Evolutionary conservation across 441 rosid species (phyloP).

Genomic region (Viola pubescens): DNA sequence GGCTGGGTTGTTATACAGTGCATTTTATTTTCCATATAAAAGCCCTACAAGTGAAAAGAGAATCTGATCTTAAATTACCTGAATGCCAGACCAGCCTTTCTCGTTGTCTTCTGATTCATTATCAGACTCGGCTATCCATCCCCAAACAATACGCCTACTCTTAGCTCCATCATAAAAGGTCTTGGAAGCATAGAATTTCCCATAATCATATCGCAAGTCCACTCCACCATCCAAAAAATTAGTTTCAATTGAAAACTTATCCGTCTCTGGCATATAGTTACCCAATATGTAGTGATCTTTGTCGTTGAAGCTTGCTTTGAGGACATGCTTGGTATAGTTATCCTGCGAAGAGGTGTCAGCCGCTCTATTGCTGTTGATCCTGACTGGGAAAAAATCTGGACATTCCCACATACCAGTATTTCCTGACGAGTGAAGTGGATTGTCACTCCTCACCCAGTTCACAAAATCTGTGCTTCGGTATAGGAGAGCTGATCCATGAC

Average conservation of each 20-base stretch:
- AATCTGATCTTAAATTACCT: constrained; percentile 29
- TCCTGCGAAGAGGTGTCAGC: constrained; percentile 44
- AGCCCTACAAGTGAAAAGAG: not conserved
- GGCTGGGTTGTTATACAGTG: too few species aligned
- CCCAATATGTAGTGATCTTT: constrained; percentile 61
- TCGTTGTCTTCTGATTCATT: constrained; percentile 35
- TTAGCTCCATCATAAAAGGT: constrained; percentile 49
- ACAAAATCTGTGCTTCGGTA: constrained; percentile 68
- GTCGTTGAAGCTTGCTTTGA: constrained; percentile 60
- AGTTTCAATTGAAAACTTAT: constrained; percentile 46
- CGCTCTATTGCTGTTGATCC: constrained; percentile 31
- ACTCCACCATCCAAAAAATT: constrained; percentile 36
- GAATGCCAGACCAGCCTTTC: constrained; percentile 78
- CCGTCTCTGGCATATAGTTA: constrained; percentile 31
- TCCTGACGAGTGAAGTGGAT: constrained; percentile 41
- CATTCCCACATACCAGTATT: constrained; percentile 95
- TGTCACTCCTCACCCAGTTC: constrained; percentile 30
- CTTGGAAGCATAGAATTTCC: constrained; percentile 67
- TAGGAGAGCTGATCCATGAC: constrained; percentile 52
- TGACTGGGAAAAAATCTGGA: constrained; percentile 69
- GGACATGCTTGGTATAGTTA: constrained; percentile 41
- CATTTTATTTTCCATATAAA: too few species aligned
- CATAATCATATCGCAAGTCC: constrained; percentile 56
- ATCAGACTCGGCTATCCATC: constrained; percentile 71
- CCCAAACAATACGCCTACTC: constrained; percentile 55